These are phyloP conservation scores for Xylaria sp. DNA, from an alignment of 2,329 filamentous ascomycete species.

Conservation along the genomic window DNA sequence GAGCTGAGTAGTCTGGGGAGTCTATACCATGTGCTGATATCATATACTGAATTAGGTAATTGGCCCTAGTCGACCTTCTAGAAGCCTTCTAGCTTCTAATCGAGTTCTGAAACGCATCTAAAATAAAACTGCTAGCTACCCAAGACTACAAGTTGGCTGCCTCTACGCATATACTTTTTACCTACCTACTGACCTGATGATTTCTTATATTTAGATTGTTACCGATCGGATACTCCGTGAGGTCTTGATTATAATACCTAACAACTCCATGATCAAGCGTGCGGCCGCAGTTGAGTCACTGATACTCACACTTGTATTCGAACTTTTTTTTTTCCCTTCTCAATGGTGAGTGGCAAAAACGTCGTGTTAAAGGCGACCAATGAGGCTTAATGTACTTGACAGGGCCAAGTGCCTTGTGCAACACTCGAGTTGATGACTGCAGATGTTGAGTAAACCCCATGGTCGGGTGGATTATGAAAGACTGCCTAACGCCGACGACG, in stretches of 20 bases:
- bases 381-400: not conserved
- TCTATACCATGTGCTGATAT: not conserved
- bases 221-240: not conserved
- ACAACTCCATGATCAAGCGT: not conserved
- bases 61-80: not conserved
- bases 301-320: not conserved
- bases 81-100: no score
- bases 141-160: not conserved
- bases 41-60: constrained; percentile 12
- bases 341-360: not conserved
- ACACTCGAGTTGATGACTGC: not conserved
- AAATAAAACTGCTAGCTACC: not conserved
- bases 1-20: not conserved
- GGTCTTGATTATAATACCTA: not conserved
- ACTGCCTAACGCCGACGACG: not conserved
- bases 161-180: not conserved
- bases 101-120: not conserved
- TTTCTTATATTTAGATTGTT: constrained; percentile 1
- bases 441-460: not conserved
- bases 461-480: not conserved
- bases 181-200: not conserved
- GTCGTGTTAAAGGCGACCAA: not conserved
- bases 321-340: not conserved
- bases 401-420: not conserved
- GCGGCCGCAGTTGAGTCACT: not conserved